phyloP scores from a whole-genome alignment of 345 rosid genomes.

The Acer negundo region DNA sequence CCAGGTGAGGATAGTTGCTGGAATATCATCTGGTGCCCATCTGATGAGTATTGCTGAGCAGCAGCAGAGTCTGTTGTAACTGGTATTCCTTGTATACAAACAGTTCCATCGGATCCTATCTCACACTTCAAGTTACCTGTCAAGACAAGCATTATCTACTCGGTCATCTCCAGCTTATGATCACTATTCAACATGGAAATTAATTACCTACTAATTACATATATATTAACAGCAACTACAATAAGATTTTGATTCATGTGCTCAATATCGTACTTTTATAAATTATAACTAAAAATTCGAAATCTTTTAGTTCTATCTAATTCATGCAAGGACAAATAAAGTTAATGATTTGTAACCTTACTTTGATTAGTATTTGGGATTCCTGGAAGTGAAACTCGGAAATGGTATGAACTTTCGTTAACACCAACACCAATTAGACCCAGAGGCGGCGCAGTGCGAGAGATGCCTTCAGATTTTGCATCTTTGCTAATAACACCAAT shows the following conservation, averaged over 20 bases:
- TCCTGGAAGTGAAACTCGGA: constrained; percentile 72
- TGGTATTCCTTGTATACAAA: constrained; percentile 53
- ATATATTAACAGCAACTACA: not conserved
- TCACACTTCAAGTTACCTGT: constrained; percentile 60
- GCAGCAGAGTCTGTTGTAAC: constrained; percentile 23
- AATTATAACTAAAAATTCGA: constrained; percentile 1
- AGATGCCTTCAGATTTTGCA: no score
- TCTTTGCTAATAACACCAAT: no score
- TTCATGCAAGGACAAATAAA: no score
- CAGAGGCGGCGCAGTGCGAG: constrained; percentile 42
- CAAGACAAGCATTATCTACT: constrained; percentile 13
- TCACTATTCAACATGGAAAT: not conserved
- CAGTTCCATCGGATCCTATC: constrained; percentile 53
- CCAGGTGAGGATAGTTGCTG: constrained; percentile 49
- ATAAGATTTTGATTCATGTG: not conserved
- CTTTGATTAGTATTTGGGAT: constrained; percentile 42
- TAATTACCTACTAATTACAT: not conserved
- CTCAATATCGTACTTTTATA: not conserved
- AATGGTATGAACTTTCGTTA: constrained; percentile 59
- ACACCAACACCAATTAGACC: constrained; percentile 70
- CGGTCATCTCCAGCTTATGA: not conserved
- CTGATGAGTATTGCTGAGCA: constrained; percentile 29
- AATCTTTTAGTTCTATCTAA: no score
- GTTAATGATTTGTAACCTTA: constrained; percentile 23
- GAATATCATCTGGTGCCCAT: constrained; percentile 22